Evolutionary conservation across 257 asterid species (phyloP).

Genomic region (Nemophila menziesii): DNA sequence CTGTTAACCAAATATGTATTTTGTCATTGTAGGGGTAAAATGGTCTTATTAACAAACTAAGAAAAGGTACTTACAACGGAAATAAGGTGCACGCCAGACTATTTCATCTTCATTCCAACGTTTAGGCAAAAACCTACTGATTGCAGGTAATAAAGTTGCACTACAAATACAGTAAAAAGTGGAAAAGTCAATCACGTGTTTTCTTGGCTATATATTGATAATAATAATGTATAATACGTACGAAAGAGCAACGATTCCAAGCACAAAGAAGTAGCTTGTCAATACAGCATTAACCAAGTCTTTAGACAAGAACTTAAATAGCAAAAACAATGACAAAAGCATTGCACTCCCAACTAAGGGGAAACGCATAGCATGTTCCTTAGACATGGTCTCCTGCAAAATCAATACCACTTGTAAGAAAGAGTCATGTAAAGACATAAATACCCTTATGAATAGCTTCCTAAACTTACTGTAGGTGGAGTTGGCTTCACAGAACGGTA

Average conservation of each 20-base stretch:
- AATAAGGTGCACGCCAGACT: constrained; percentile 59
- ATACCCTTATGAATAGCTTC: constrained; percentile 1
- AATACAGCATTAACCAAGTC: constrained; percentile 97
- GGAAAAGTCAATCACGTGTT: constrained; percentile 1
- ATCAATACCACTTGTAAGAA: constrained; percentile 3
- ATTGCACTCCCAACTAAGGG: constrained; percentile 95
- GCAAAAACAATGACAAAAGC: constrained; percentile 88
- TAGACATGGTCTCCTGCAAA: constrained; percentile 92
- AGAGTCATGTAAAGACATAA: background rate
- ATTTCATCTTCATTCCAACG: constrained; percentile 74
- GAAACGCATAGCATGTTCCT: constrained; percentile 93
- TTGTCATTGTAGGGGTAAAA: too few relatives aligned
- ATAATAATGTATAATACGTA: constrained; percentile 27
- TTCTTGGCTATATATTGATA: background rate
- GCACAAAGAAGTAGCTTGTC: constrained; percentile 87
- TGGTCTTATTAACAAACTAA: too few relatives aligned
- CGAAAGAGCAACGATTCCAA: constrained; percentile 93
- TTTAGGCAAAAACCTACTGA: constrained; percentile 57
- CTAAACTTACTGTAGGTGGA: constrained; percentile 73
- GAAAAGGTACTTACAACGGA: constrained; percentile 39
- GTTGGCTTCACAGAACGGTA: constrained; percentile 84
- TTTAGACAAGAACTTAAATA: constrained; percentile 87
- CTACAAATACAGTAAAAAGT: constrained; percentile 31
- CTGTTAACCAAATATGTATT: too few relatives aligned
- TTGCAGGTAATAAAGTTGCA: constrained; percentile 82